Evolutionary conservation across 345 rosid species (phyloP).

Genomic region (Salix purpurea): DNA sequence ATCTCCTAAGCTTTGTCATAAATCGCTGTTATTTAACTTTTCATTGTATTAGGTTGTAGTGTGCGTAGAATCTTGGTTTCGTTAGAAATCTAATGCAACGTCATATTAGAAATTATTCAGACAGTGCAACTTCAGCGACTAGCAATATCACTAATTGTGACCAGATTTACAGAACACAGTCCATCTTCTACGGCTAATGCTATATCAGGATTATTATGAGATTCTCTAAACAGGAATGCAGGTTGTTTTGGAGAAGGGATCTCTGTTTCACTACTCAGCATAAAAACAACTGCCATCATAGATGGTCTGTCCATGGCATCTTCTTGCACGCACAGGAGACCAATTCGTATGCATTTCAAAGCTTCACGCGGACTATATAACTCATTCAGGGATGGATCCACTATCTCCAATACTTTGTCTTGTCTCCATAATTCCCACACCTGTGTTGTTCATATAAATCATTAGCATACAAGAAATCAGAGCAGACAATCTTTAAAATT

Average conservation of each 20-base stretch:
- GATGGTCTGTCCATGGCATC: not conserved
- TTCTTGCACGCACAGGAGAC: constrained; percentile 1
- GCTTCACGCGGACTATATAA: not conserved
- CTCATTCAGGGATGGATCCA: not conserved
- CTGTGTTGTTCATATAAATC: not conserved
- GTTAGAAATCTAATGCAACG: too few relatives aligned
- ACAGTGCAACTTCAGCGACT: not conserved
- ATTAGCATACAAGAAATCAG: not conserved
- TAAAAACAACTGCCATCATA: not conserved
- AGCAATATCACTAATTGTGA: not conserved
- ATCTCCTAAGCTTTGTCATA: too few relatives aligned
- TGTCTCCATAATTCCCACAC: not conserved
- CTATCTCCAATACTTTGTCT: not conserved
- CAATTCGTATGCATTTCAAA: constrained; percentile 7
- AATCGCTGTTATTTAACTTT: too few relatives aligned
- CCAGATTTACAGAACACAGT: not conserved
- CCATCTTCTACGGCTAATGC: not conserved
- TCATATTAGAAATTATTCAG: too few relatives aligned
- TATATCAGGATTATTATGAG: not conserved
- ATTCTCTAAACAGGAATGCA: not conserved
- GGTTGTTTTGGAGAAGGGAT: not conserved
- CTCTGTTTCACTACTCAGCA: not conserved
- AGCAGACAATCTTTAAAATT: not conserved
- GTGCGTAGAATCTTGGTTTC: too few relatives aligned
- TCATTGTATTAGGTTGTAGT: too few relatives aligned